phyloP scores from a whole-genome alignment of 1,284 basidiomycete genomes.

The Marasmius fiardii region DNA sequence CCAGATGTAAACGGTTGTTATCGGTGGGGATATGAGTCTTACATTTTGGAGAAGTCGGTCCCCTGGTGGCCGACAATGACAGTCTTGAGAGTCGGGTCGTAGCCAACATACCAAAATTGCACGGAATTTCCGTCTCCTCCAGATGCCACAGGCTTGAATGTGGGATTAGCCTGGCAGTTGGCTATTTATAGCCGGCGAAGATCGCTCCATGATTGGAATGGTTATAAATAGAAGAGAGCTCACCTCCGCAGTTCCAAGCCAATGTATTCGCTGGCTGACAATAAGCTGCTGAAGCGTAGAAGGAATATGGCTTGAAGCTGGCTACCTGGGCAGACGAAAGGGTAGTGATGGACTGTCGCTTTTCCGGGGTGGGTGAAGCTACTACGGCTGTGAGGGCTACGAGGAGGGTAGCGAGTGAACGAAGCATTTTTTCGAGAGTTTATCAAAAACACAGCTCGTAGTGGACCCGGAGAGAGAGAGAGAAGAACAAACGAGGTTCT shows the following conservation, averaged over 20 bases:
- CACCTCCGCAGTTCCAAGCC: slow-evolving; percentile 60
- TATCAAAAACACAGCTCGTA: too few species aligned
- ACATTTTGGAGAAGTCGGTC: slow-evolving; percentile 47
- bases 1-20: too few species aligned
- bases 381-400: background rate
- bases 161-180: slow-evolving; percentile 50
- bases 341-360: slow-evolving; percentile 14
- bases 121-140: slow-evolving; percentile 54
- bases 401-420: background rate
- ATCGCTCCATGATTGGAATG: background rate
- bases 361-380: background rate
- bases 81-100: slow-evolving; percentile 29
- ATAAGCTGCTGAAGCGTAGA: slow-evolving; percentile 54
- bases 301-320: slow-evolving; percentile 49
- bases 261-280: slow-evolving; percentile 43
- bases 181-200: too few species aligned
- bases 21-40: slow-evolving; percentile 15
- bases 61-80: slow-evolving; percentile 54
- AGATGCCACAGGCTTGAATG: slow-evolving; percentile 52
- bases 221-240: slow-evolving; percentile 13
- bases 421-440: background rate
- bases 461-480: too few species aligned
- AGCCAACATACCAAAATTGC: slow-evolving; percentile 45
- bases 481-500: too few species aligned
- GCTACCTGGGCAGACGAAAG: slow-evolving; percentile 40